A percentile compares a stretch with the other conserved stretches of the same genome.
These are phyloP conservation scores for Xerophyta viscosa DNA, from an alignment of 106 monocot genomes.

Conservation along the genomic window DNA sequence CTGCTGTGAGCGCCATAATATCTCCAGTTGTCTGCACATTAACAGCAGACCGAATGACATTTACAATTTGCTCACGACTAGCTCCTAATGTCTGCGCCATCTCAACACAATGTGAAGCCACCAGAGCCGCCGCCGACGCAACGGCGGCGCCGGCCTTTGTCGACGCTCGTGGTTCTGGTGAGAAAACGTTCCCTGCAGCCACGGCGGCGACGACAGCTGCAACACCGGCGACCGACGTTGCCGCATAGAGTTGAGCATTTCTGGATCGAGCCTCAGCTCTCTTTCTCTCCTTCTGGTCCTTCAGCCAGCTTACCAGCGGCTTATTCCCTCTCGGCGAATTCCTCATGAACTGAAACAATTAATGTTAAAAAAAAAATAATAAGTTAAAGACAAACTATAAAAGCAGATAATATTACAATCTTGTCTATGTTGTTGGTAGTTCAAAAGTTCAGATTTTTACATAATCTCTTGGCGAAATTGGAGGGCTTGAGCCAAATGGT, in stretches of 20 bases:
- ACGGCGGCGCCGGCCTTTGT: conserved; percentile 20
- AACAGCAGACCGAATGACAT: conserved; percentile 36
- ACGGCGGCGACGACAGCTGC: conserved; percentile 47
- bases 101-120: conserved; percentile 59
- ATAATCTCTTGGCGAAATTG: conserved; percentile 25
- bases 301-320: conserved; percentile 40
- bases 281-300: conserved; percentile 46
- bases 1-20: conserved; percentile 48
- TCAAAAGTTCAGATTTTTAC: no score
- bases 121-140: conserved; percentile 41
- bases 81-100: conserved; percentile 48
- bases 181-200: conserved; percentile 24
- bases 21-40: conserved; percentile 38
- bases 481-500: conserved; percentile 14
- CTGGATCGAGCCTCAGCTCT: conserved; percentile 25
- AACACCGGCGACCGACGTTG: conserved; percentile 52
- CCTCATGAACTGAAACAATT: conserved; percentile 17
- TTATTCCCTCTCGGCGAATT: conserved; percentile 10
- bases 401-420: no score
- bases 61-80: conserved; percentile 27
- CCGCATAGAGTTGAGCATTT: conserved; percentile 42
- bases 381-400: no score
- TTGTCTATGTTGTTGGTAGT: no score
- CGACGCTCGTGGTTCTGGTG: background rate
- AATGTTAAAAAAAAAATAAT: background rate